Percentiles rank a stretch among this genome's conserved stretches.
phyloP scores from a whole-genome alignment of 2,329 filamentous ascomycete genomes.

The Alternaria arbusti region DNA sequence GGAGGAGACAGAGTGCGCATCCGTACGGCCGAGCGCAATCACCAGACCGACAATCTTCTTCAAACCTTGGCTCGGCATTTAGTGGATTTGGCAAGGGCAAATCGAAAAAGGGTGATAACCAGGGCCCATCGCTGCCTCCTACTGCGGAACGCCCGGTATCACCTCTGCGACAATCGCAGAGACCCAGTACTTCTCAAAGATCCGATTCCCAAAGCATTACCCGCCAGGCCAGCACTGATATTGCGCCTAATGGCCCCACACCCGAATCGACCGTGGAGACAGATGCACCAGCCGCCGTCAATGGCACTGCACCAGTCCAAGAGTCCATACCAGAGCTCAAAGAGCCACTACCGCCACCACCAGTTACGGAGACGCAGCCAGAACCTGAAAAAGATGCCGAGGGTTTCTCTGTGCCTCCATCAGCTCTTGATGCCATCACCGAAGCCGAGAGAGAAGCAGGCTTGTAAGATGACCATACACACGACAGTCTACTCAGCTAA shows the following conservation, averaged over 20 bases:
- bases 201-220: conserved; percentile 44
- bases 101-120: conserved; percentile 66
- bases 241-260: conserved; percentile 40
- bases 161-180: conserved; percentile 38
- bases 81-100: conserved; percentile 68
- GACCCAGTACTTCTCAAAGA: conserved; percentile 38
- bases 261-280: conserved; percentile 26
- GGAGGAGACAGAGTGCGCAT: conserved; percentile 48
- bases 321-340: conserved; percentile 46
- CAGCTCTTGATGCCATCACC: conserved; percentile 66
- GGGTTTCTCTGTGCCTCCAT: conserved; percentile 75
- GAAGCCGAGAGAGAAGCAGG: conserved; percentile 72
- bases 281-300: conserved; percentile 29
- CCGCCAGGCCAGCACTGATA: conserved; percentile 33
- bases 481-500: conserved; percentile 8
- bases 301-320: conserved; percentile 36
- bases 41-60: conserved; percentile 60
- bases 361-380: conserved; percentile 25
- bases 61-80: conserved; percentile 64
- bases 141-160: conserved; percentile 43
- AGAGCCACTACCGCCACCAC: conserved; percentile 44
- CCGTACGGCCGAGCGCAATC: conserved; percentile 50
- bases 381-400: conserved; percentile 69
- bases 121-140: conserved; percentile 45
- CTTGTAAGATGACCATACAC: conserved; percentile 29